Conservation (phyloP, 305 asterid genomes). For the Fraxinus xanthoxyloides region DNA sequence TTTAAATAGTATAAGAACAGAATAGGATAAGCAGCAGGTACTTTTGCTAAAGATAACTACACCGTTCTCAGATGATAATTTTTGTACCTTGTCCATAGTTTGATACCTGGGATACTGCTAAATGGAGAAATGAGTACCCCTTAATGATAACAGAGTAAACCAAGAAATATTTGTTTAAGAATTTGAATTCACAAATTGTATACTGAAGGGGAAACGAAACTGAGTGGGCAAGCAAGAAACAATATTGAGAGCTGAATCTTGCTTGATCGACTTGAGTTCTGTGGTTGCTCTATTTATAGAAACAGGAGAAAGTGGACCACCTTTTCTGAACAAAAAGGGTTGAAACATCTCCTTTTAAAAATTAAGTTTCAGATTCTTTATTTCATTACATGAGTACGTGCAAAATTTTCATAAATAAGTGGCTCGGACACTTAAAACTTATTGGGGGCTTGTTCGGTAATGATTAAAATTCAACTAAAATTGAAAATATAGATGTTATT, state of each 20-base stretch:
- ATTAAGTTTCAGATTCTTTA: neutral
- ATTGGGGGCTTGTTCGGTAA: too few species aligned
- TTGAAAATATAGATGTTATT: too few species aligned
- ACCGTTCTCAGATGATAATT: slow-evolving; percentile 50
- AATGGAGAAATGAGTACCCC: neutral
- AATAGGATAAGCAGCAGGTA: slow-evolving; percentile 72
- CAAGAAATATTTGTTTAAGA: neutral
- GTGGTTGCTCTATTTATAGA: neutral
- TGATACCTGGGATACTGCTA: neutral
- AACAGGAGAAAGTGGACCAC: neutral
- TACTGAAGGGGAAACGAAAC: too few species aligned
- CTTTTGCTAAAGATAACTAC: slow-evolving; percentile 70
- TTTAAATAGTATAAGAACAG: slow-evolving; percentile 52
- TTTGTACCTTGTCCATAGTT: slow-evolving; percentile 53
- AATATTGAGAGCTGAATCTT: neutral
- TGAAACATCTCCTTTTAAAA: neutral
- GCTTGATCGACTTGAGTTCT: neutral
- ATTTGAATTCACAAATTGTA: neutral
- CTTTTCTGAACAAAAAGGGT: neutral
- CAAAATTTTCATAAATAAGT: neutral
- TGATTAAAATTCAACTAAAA: too few species aligned
- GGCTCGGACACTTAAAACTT: neutral
- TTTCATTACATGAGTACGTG: neutral
- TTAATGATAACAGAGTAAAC: neutral
- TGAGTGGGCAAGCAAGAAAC: slow-evolving; percentile 15